Base-by-base conservation (phyloP, 148 eudicot genomes). In the Vaccinium vitisidaea region DNA sequence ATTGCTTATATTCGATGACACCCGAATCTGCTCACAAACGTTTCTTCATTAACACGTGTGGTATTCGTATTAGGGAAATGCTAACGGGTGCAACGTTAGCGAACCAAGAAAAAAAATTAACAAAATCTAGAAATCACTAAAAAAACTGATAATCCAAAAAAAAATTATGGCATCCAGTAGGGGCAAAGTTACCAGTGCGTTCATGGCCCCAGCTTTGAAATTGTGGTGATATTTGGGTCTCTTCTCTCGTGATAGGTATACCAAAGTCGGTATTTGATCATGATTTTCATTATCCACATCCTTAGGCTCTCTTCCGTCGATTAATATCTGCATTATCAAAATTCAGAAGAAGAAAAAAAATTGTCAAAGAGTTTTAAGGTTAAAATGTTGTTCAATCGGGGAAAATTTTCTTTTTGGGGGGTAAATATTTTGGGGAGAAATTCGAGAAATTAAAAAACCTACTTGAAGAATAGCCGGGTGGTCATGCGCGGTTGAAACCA, bases 391-490 rank as follows among this genome's bases (percentile, higher is more conserved):
- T n/a, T n/a, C n/a, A n/a, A n/a, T n/a, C n/a, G n/a, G n/a, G n/a
- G n/a, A n/a, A n/a, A n/a, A n/a, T n/a, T n/a, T n/a, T n/a, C n/a
- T n/a, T n/a, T n/a, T n/a, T n/a, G n/a, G n/a, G n/a, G n/a, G n/a
- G n/a, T n/a, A n/a, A n/a, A n/a, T n/a, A n/a, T n/a, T n/a, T n/a
- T n/a, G n/a, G n/a, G n/a, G n/a, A n/a, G 11, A 6, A 56, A 56
- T 56, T 56, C 59, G 16, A 19, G 19, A 0, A 15, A 56, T 55
- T 14, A 16, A 0, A 1, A 58, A 18, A 58, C 63, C 63, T 82
- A 87, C 87, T 27, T 87, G 82, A 82, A 87, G 46, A 65, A 87
- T 70, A 50, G 89, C 43, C 15, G 78, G 87, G 73, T 87, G 89
- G 77, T 87, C 80, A 12, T 9, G 46, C 71, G 23, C 78, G 55